Percentiles rank a stretch among this genome's conserved stretches.
These are phyloP conservation scores for Elsinoe batatas DNA, from an alignment of 2,329 filamentous ascomycete genomes.

Conservation along the genomic window DNA sequence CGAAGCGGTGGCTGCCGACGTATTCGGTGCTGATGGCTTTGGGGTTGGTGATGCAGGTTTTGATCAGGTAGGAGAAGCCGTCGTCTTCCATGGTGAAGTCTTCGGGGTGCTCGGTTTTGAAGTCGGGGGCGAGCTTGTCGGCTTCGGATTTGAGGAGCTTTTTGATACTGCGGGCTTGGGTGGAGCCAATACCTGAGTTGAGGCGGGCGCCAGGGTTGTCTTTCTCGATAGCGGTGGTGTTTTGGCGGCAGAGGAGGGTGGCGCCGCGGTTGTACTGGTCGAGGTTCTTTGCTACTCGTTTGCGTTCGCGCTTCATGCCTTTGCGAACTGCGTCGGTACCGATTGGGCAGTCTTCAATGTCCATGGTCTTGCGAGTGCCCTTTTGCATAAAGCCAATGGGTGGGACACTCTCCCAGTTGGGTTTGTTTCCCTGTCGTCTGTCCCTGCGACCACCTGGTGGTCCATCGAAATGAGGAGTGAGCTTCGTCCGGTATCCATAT, in stretches of 20 bases:
- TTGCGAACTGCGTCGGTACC: conserved; percentile 75
- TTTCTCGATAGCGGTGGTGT: conserved; percentile 58
- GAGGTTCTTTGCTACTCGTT: conserved; percentile 61
- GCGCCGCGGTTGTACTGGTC: conserved; percentile 68
- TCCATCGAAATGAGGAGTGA: conserved; percentile 90
- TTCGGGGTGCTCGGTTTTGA: conserved; percentile 27
- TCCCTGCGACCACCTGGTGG: conserved; percentile 48
- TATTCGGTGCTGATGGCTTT: conserved; percentile 81
- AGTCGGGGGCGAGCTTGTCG: conserved; percentile 12
- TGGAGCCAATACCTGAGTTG: conserved; percentile 1
- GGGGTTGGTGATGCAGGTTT: conserved; percentile 79
- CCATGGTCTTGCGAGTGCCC: conserved; percentile 66
- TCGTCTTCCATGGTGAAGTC: conserved; percentile 46
- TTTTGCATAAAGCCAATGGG: conserved; percentile 87
- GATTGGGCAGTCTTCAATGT: conserved; percentile 96
- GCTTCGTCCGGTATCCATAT: conserved; percentile 90
- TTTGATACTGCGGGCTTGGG: conserved; percentile 2
- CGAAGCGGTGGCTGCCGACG: conserved; percentile 73
- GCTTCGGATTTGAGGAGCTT: conserved; percentile 5
- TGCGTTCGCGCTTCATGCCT: conserved; percentile 71
- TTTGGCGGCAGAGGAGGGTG: conserved; percentile 81
- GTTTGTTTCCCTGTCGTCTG: conserved; percentile 42
- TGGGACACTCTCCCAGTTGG: conserved; percentile 55
- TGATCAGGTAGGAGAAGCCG: conserved; percentile 61
- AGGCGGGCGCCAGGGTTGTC: conserved; percentile 18